A percentile compares a stretch with the other conserved stretches of the same genome.
Evolutionary conservation across 371 early-diverging fungal species (phyloP).

Genomic region (Syncephalastrum monosporum): DNA sequence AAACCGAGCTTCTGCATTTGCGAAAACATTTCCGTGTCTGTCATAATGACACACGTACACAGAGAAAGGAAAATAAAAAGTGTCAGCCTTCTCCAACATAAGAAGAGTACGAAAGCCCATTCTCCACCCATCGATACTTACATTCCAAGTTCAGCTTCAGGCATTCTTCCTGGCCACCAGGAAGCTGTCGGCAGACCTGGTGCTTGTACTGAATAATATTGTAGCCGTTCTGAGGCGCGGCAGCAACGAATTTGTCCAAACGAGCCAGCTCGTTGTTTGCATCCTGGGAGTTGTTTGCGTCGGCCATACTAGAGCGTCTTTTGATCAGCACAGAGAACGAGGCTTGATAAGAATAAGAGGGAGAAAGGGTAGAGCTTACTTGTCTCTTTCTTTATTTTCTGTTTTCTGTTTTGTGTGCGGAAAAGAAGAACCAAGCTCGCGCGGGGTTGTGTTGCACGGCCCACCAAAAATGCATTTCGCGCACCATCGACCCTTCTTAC

Average conservation of each 20-base stretch:
- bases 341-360: slow-evolving; percentile 2
- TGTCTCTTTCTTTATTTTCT: no score
- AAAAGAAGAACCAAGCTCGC: no score
- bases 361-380: not conserved
- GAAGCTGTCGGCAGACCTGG: slow-evolving; percentile 34
- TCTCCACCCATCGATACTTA: slow-evolving; percentile 21
- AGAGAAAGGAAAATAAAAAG: not conserved
- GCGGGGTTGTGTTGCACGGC: no score
- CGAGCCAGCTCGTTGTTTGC: slow-evolving; percentile 28
- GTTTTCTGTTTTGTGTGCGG: no score
- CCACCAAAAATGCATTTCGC: no score
- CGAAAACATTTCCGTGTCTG: slow-evolving; percentile 54
- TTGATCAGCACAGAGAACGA: not conserved
- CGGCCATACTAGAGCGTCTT: no score
- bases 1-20: slow-evolving; percentile 61
- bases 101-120: not conserved
- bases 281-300: no score
- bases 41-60: not conserved
- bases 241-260: slow-evolving; percentile 39
- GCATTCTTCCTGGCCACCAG: slow-evolving; percentile 38
- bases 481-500: no score
- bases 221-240: slow-evolving; percentile 38
- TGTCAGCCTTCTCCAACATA: not conserved
- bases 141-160: slow-evolving; percentile 48
- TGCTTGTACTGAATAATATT: slow-evolving; percentile 49